Percentiles rank a stretch among this genome's conserved stretches.
These are phyloP conservation scores for Cercospora berteroae DNA, from an alignment of 2,329 filamentous ascomycete species.

Conservation along the genomic window DNA sequence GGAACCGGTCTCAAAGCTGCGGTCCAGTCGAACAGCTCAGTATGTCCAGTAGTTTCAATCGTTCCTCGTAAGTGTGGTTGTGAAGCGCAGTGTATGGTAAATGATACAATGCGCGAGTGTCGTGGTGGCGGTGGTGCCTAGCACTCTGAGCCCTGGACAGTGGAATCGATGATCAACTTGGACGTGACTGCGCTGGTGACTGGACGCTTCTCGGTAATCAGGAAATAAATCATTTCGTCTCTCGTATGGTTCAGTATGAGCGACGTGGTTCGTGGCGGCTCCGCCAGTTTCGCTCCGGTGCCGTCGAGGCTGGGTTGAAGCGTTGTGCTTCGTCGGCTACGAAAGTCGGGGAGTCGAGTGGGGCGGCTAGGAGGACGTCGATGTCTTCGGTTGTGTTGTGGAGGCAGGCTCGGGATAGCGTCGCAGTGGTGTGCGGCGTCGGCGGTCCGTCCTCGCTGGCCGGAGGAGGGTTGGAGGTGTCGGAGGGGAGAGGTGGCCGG, in stretches of 20 bases:
- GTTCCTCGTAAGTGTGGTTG: conserved; percentile 21
- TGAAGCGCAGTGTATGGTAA: conserved; percentile 6
- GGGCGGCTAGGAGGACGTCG: not conserved
- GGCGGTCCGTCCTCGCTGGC: conserved; percentile 23
- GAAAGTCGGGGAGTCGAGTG: not conserved
- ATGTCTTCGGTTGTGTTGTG: conserved; percentile 1
- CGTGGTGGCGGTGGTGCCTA: conserved; percentile 17
- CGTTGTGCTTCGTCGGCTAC: not conserved
- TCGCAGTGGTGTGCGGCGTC: conserved; percentile 6
- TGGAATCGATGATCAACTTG: conserved; percentile 30
- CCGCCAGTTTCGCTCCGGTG: conserved; percentile 19
- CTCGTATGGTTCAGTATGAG: not conserved
- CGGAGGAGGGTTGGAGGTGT: not conserved
- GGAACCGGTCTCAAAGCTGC: not conserved
- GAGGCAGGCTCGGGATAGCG: conserved; percentile 20
- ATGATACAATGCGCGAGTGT: conserved; percentile 10
- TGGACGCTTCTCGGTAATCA: conserved; percentile 22
- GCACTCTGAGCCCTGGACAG: conserved; percentile 20
- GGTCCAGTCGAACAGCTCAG: conserved; percentile 14
- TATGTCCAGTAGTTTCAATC: conserved; percentile 13
- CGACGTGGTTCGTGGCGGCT: conserved; percentile 23
- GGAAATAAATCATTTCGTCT: conserved; percentile 30
- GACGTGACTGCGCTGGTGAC: conserved; percentile 28
- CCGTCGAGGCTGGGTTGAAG: conserved; percentile 26
- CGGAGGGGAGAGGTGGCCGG: conserved; percentile 2